Evolutionary conservation across 495 filamentous ascomycete species (phyloP).

Genomic region (Tuber melanosporum): DNA sequence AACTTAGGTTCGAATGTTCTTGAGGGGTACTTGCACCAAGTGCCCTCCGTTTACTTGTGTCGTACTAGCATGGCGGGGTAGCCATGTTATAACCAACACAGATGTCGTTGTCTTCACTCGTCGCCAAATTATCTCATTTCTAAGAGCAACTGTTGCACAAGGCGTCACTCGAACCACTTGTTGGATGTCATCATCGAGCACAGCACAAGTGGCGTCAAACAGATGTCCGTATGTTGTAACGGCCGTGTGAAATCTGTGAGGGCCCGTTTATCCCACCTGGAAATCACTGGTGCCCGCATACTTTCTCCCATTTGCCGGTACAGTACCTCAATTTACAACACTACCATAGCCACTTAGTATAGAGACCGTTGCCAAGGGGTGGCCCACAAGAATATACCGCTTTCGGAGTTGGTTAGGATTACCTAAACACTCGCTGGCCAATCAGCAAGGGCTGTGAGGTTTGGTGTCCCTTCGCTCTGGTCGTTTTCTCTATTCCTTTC

Average conservation of each 20-base stretch:
- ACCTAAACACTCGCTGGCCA: no score
- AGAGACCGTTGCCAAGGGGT: no score
- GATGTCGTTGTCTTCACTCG: neutral
- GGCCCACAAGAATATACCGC: no score
- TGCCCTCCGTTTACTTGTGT: no score
- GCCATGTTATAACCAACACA: neutral
- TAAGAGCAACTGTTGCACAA: neutral
- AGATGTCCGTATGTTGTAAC: neutral
- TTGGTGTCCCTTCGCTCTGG: no score
- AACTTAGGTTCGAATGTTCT: no score
- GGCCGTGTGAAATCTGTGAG: neutral
- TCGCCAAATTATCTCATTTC: neutral
- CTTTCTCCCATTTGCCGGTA: neutral
- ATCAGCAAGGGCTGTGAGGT: no score
- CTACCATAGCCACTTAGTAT: no score
- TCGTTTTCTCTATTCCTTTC: no score
- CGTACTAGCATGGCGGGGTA: neutral
- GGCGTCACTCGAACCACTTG: neutral
- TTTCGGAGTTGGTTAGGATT: no score
- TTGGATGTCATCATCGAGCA: neutral
- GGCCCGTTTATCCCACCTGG: neutral
- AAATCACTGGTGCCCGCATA: neutral
- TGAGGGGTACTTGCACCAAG: neutral
- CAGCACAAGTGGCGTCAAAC: neutral
- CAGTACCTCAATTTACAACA: no score